Percentiles rank a stretch among this genome's conserved stretches.
phyloP scores from a whole-genome alignment of 1,139 yeast species.

The Blastobotrys apis region DNA sequence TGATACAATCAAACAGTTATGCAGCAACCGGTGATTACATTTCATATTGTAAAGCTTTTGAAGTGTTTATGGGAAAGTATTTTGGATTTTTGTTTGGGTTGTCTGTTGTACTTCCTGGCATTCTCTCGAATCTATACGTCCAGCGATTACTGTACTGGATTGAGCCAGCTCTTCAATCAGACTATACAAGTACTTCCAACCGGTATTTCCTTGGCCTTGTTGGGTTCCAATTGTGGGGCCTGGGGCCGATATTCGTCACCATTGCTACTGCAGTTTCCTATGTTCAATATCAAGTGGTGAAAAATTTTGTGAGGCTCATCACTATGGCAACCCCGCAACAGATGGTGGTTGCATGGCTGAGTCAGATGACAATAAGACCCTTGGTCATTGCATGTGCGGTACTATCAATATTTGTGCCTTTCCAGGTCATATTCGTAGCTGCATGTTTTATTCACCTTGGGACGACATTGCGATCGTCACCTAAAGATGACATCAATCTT shows the following conservation, averaged over 20 bases:
- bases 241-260: constrained; percentile 52
- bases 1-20: constrained; percentile 27
- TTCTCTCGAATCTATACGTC: constrained; percentile 19
- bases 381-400: too few relatives aligned
- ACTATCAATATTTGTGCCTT: constrained; percentile 23
- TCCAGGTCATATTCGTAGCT: constrained; percentile 31
- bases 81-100: constrained; percentile 26
- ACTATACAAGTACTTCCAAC: constrained; percentile 27
- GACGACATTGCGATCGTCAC: constrained; percentile 1
- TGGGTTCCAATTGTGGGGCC: constrained; percentile 47
- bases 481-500: constrained; percentile 7
- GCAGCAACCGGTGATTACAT: background rate
- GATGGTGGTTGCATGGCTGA: background rate
- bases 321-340: constrained; percentile 16
- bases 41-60: constrained; percentile 45
- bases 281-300: constrained; percentile 34
- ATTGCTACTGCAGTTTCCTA: constrained; percentile 47
- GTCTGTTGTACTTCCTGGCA: constrained; percentile 41
- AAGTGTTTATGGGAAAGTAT: constrained; percentile 30
- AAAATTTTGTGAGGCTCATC: constrained; percentile 23
- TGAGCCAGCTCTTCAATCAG: constrained; percentile 28
- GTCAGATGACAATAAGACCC: background rate
- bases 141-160: constrained; percentile 34
- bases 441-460: constrained; percentile 31
- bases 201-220: constrained; percentile 63